phyloP scores from a whole-genome alignment of 257 asterid species.

The Solanum chiquidenum region DNA sequence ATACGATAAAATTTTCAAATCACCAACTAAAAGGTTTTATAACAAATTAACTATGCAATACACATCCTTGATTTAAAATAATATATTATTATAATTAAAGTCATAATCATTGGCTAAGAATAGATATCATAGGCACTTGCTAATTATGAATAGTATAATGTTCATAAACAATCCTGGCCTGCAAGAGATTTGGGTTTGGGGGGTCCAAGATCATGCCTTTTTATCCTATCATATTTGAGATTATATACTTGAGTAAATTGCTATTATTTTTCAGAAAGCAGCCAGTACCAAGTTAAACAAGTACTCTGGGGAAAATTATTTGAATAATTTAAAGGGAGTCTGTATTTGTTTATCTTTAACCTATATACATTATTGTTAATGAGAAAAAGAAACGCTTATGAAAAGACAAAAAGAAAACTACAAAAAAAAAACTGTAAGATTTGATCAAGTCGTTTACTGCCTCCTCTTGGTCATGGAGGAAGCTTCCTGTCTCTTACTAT shows the following conservation, averaged over 20 bases:
- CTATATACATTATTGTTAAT: not conserved
- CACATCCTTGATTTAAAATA: not conserved
- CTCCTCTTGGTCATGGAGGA: not conserved
- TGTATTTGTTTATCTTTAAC: not conserved
- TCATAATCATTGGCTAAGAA: not conserved
- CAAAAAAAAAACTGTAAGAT: slow-evolving; percentile 3
- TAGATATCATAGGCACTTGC: not conserved
- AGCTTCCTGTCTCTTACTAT: slow-evolving; percentile 15
- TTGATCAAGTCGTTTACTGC: not conserved
- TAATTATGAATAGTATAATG: not conserved
- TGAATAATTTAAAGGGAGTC: not conserved
- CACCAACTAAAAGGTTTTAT: not conserved
- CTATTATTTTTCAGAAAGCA: not conserved
- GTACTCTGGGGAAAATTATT: not conserved
- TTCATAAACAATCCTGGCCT: slow-evolving; percentile 6
- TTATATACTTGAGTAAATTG: not conserved
- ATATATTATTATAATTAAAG: not conserved
- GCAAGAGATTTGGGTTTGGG: slow-evolving; percentile 35
- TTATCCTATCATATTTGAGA: not conserved
- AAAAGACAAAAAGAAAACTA: slow-evolving; percentile 20
- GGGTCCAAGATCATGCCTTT: slow-evolving; percentile 44
- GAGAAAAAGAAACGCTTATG: not conserved
- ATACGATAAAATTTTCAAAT: not conserved
- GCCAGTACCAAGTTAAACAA: not conserved
- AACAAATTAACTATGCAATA: not conserved